These are phyloP conservation scores for Termitomyces eurrhizus DNA, from an alignment of 768 basidiomycete genomes.

Conservation along the genomic window DNA sequence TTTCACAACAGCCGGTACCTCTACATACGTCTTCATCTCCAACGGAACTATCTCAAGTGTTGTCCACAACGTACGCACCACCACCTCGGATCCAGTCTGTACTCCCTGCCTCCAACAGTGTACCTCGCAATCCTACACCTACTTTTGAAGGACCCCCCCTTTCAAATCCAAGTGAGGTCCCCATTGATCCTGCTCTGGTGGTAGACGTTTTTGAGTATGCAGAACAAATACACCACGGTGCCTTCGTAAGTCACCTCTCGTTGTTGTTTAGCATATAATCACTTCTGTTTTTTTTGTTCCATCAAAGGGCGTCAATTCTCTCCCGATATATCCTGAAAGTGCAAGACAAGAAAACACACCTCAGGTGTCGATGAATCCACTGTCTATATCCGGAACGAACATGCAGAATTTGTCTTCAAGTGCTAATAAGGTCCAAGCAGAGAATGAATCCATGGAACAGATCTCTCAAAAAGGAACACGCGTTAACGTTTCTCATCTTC, in stretches of 20 bases:
- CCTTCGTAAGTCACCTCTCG: neutral
- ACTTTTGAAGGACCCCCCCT: neutral
- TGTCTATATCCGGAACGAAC: neutral
- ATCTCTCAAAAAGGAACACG: conserved; percentile 23
- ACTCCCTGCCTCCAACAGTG: neutral
- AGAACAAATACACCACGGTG: neutral
- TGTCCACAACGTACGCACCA: neutral
- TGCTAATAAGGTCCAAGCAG: neutral
- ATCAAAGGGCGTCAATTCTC: neutral
- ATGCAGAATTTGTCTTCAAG: neutral
- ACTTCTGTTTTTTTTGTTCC: neutral
- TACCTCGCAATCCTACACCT: neutral
- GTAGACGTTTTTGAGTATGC: conserved; percentile 7
- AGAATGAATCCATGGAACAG: neutral
- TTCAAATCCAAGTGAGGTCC: neutral
- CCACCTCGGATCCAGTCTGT: neutral
- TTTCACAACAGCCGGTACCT: neutral
- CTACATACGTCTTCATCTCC: neutral
- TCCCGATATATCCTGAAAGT: neutral
- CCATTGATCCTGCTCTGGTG: conserved; percentile 17
- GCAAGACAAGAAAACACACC: neutral
- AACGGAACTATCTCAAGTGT: neutral
- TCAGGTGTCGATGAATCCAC: neutral
- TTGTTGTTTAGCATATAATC: neutral
- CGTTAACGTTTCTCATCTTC: conserved; percentile 71